Evolutionary conservation across 129 eudicot species (phyloP), one percentile per base, ranked within the genome.

Genomic region (Artemisia annua): DNA sequence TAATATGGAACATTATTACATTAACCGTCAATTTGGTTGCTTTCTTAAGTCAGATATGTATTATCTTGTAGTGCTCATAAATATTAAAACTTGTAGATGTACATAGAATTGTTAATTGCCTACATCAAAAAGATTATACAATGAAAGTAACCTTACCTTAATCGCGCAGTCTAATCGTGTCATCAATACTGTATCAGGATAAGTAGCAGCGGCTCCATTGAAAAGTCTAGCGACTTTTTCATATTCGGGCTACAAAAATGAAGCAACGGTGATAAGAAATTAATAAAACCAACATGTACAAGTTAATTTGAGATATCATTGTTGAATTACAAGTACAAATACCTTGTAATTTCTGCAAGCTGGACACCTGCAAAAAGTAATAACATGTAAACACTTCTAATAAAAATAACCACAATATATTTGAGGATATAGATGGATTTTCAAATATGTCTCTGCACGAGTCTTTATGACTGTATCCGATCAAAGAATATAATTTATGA

Each of bases 301-400:
- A 14, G 22, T 17, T n/a, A 1, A 16, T 53, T 53, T 18, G 9
- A n/a, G 19, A n/a, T n/a, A 63, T 61, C 15, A 55, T n/a, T 48
- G 46, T 19, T 19, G 13, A 67, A 70, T 73, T 43, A 48, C 30
- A 22, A 57, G 43, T 30, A 70, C 19, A 73, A 49, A 62, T 79
- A 90, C 95, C 94, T 90, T 90, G 77, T 87, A 87, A 46, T 87
- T 90, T 80, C 97, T 83, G 84, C 95, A 90, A 79, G 97, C 91
- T 3, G 97, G 97, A 53, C 91, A 83, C 97, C 97, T 90, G 83
- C 81, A 80, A 81, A 82, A 11, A 71, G 55, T 32, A 55, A 55
- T 8, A 55, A 17, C 39, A 44, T 2, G 59, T 13, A 6, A 53
- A 53, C 58, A 53, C 58, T 53, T n/a, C 18, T n/a, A n/a, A 52